These are phyloP conservation scores for Colletotrichum theobromicola DNA, from an alignment of 2,329 filamentous ascomycete genomes.

Conservation along the genomic window DNA sequence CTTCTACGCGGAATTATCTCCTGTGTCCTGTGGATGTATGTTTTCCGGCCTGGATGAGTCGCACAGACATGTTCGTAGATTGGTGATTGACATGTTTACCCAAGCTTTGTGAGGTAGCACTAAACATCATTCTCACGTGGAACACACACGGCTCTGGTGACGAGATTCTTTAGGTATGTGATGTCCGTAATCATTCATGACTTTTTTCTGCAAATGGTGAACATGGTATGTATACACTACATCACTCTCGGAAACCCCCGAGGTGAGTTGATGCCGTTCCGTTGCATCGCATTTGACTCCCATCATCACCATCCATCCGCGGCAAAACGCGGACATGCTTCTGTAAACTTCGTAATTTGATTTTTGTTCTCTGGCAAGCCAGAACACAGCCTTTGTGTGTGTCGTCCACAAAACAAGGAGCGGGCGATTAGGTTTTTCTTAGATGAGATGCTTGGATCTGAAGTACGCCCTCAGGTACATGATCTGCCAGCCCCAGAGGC, in stretches of 20 bases:
- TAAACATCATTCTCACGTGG: not conserved
- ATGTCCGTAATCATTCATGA: constrained; percentile 22
- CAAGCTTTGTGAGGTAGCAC: not conserved
- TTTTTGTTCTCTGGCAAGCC: not conserved
- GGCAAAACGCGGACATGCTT: not conserved
- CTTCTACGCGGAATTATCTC: too few species aligned
- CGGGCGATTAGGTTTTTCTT: constrained; percentile 26
- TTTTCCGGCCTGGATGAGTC: not conserved
- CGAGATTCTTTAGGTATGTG: not conserved
- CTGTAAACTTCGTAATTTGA: not conserved
- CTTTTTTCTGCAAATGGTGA: constrained; percentile 15
- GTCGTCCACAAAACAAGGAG: not conserved
- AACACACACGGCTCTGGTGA: not conserved
- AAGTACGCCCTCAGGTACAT: constrained; percentile 98
- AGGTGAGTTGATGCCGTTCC: constrained; percentile 10
- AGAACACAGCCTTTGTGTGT: not conserved
- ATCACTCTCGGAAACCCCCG: constrained; percentile 21
- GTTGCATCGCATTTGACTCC: constrained; percentile 4
- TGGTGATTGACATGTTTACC: too few species aligned
- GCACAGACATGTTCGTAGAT: too few species aligned
- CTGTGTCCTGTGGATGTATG: too few species aligned
- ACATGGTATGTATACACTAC: constrained; percentile 18
- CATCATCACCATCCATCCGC: not conserved
- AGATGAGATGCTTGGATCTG: constrained; percentile 78
- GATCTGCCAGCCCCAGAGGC: constrained; percentile 94